A percentile compares a stretch with the other conserved stretches of the same genome.
Conservation (phyloP, 2,329 filamentous ascomycete species). For the Laburnicola sp. region DNA sequence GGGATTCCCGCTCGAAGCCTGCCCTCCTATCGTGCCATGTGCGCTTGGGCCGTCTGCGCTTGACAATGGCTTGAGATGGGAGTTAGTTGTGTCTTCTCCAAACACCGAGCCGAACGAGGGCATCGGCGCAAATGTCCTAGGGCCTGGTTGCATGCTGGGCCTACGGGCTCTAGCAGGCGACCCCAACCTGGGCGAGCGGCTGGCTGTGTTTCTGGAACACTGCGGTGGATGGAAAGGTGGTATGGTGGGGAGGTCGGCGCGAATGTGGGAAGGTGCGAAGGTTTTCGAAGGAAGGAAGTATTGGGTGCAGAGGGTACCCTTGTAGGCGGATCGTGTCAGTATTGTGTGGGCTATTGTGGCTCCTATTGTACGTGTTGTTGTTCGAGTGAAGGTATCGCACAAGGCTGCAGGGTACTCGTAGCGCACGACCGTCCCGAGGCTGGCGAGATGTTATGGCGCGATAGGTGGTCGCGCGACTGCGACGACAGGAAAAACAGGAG, state of each 20-base stretch:
- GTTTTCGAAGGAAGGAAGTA: constrained; percentile 37
- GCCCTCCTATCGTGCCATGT: constrained; percentile 41
- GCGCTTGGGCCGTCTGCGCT: constrained; percentile 20
- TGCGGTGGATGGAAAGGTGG: constrained; percentile 12
- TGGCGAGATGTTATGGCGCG: constrained; percentile 12
- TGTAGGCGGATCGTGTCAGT: constrained; percentile 43
- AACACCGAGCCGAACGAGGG: constrained; percentile 77
- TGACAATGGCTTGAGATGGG: constrained; percentile 53
- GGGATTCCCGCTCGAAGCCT: constrained; percentile 41
- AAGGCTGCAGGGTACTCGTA: constrained; percentile 9
- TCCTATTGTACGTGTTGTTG: neutral
- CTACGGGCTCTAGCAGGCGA: constrained; percentile 15
- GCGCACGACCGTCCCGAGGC: constrained; percentile 5
- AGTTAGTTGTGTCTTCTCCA: constrained; percentile 60
- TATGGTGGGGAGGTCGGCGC: constrained; percentile 6
- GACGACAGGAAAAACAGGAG: constrained; percentile 11
- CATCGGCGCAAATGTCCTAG: constrained; percentile 54
- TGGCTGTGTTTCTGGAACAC: constrained; percentile 21
- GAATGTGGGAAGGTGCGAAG: constrained; percentile 20
- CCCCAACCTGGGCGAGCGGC: constrained; percentile 25
- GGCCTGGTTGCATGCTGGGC: constrained; percentile 45
- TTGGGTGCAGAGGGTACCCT: constrained; percentile 42
- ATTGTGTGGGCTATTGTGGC: constrained; percentile 25
- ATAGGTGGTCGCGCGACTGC: constrained; percentile 11
- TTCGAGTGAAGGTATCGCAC: neutral